These are phyloP conservation scores for Xylaria longipes DNA, from an alignment of 495 filamentous ascomycete species.

Conservation along the genomic window DNA sequence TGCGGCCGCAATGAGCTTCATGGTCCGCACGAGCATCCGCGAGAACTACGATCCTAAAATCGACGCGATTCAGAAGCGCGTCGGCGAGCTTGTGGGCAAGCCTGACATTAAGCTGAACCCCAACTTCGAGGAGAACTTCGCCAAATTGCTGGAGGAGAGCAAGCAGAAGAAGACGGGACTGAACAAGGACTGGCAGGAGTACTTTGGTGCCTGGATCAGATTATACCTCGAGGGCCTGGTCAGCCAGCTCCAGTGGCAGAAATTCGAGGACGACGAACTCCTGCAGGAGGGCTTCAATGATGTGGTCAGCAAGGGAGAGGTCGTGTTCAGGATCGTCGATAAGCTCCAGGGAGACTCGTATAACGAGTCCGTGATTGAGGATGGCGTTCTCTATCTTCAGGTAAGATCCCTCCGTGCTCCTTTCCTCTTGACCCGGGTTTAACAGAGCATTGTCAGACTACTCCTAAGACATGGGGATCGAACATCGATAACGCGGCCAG, in stretches of 20 bases:
- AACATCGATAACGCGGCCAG: constrained; percentile 14
- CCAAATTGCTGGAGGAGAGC: constrained; percentile 49
- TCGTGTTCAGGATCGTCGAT: constrained; percentile 54
- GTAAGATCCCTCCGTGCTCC: constrained; percentile 23
- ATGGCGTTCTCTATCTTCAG: constrained; percentile 53
- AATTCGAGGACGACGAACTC: constrained; percentile 56
- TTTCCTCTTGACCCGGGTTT: background rate
- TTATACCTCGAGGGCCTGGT: constrained; percentile 50
- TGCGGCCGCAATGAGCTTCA: constrained; percentile 48
- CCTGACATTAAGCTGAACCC: constrained; percentile 49
- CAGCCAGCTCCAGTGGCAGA: constrained; percentile 42
- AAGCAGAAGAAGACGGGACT: constrained; percentile 34
- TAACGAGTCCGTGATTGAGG: constrained; percentile 50
- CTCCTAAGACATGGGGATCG: constrained; percentile 27
- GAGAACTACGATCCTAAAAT: constrained; percentile 51
- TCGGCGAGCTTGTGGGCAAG: constrained; percentile 49
- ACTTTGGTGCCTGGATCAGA: constrained; percentile 44
- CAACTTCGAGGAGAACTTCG: constrained; percentile 56
- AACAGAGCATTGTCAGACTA: constrained; percentile 28
- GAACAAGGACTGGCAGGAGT: constrained; percentile 50
- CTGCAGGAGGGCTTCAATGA: constrained; percentile 55
- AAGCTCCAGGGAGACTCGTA: constrained; percentile 50
- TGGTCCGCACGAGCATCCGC: constrained; percentile 51
- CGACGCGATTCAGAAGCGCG: constrained; percentile 41
- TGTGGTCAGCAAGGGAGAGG: constrained; percentile 46